Percentiles rank a stretch among this genome's conserved stretches.
phyloP scores from a whole-genome alignment of 768 basidiomycete species.

The Tricholoma furcatifolium region DNA sequence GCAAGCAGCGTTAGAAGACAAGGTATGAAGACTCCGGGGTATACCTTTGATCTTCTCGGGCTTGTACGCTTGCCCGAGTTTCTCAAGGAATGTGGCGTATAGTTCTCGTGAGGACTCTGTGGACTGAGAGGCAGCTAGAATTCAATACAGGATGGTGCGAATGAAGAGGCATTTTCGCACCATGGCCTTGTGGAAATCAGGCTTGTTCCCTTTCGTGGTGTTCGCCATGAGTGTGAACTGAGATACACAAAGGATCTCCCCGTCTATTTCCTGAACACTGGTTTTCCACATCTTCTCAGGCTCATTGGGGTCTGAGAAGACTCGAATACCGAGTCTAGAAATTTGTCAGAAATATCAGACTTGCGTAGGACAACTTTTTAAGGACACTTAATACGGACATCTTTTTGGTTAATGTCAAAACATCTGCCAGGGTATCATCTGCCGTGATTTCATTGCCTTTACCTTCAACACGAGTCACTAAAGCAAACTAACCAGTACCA shows the following conservation, averaged over 20 bases:
- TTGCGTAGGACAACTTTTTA: neutral
- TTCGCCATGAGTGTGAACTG: conserved; percentile 92
- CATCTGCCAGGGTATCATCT: conserved; percentile 84
- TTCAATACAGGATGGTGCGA: neutral
- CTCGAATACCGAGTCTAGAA: conserved; percentile 64
- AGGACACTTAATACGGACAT: conserved; percentile 49
- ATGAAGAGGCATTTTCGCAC: conserved; percentile 36
- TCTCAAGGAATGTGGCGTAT: conserved; percentile 73
- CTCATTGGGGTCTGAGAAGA: conserved; percentile 61
- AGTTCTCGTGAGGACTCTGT: conserved; percentile 63
- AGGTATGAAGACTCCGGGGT: conserved; percentile 15
- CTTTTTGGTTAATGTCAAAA: conserved; percentile 74
- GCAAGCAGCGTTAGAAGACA: neutral
- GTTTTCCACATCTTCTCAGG: conserved; percentile 79
- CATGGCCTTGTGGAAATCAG: conserved; percentile 94
- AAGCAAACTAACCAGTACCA: conserved; percentile 57
- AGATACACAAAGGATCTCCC: conserved; percentile 91
- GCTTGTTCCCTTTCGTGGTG: conserved; percentile 85
- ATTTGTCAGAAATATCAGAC: conserved; percentile 6
- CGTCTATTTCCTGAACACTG: conserved; percentile 83
- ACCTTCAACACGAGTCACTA: neutral
- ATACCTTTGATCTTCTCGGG: conserved; percentile 79
- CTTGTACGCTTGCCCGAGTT: conserved; percentile 64
- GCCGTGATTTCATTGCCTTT: conserved; percentile 19
- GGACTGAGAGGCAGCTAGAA: conserved; percentile 40